Evolutionary conservation across 257 asterid genomes (phyloP), one percentile per base, ranked within the genome.

Genomic region (Primulina tabacum): DNA sequence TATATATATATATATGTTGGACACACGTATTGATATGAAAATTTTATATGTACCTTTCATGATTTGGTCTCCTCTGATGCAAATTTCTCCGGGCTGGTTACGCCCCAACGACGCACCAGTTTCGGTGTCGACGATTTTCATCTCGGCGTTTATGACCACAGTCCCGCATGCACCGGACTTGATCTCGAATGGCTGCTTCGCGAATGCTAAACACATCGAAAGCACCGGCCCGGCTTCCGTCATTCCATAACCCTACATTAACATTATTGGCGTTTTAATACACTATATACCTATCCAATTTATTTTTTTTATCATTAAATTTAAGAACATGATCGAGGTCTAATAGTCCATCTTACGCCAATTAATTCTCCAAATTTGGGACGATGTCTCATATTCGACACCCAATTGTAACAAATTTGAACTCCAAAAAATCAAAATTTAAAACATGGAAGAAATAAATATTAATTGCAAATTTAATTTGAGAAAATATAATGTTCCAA

Each of bases 121-220:
- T 21, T 87, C 96, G 0, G 83, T 78, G 30, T 90, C 89, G 2
- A 93, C 87, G 14, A 93, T 93, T 73, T 86, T 93, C 99, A 93
- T 89, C 66, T 90, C 96, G 2, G 99, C 94, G 29, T 93, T 93
- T 38, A 97, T 82, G 14, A 90, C 96, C 0, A 93, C 97, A 0
- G 96, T 89, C 18, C 99, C 99, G 57, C 96, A 90, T 0, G 96
- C 90, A 16, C 99, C 99, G 1, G 99, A 86, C 75, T 93, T 93
- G 0, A 93, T 86, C 80, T 89, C 92, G 7, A 78, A 78, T 0
- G 96, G 82, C 40, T 90, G 95, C 73, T 93, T 93, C 0, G 97
- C 99, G 64, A 93, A 90, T 2, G 96, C 96, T 73, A 87, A 77
- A 68, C 99, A 87, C 99, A 93, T 90, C 7, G 99, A 84, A 37